phyloP scores from a whole-genome alignment of 441 rosid genomes.

The Lepidium campestre region DNA sequence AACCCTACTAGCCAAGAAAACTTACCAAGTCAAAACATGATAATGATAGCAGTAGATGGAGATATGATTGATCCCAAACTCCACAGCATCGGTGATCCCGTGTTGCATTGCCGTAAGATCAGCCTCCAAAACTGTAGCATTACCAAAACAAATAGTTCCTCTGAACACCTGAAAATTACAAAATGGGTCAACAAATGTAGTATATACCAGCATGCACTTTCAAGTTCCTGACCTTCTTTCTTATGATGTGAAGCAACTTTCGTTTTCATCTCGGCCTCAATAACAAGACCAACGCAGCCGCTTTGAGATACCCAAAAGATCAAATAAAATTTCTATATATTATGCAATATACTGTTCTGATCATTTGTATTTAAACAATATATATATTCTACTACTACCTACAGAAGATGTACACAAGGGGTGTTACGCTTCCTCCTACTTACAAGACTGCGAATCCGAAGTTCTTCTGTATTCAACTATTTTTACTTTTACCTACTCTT shows the following conservation, averaged over 20 bases:
- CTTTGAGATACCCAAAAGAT: background rate
- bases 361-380: background rate
- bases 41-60: constrained; percentile 36
- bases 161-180: background rate
- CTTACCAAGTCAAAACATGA: constrained; percentile 40
- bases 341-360: constrained; percentile 6
- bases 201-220: background rate
- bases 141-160: background rate
- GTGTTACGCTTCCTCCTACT: constrained; percentile 9
- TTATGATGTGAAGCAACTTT: background rate
- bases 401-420: constrained; percentile 14
- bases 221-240: background rate
- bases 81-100: constrained; percentile 49
- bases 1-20: background rate
- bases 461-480: constrained; percentile 4
- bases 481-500: background rate
- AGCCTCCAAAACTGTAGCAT: constrained; percentile 24
- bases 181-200: background rate
- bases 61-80: constrained; percentile 43
- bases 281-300: background rate
- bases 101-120: constrained; percentile 50
- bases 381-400: background rate
- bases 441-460: constrained; percentile 7
- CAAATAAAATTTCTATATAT: background rate
- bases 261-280: background rate